Evolutionary conservation across 352 stramenopile species (phyloP).

Genomic region (Globisporangium okanoganense): DNA sequence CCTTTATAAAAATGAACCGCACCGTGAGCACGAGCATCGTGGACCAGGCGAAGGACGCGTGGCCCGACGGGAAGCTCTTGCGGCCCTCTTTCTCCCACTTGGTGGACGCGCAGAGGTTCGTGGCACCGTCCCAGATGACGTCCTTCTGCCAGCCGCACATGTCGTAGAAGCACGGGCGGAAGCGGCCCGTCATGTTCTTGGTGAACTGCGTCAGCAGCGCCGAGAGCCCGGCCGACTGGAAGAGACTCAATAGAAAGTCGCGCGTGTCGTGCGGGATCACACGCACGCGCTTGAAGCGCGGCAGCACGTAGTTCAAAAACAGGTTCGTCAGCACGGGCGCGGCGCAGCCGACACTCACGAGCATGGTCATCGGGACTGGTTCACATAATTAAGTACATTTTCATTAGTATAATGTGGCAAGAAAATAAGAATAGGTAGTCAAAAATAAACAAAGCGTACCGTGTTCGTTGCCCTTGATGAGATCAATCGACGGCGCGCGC

Average conservation of each 20-base stretch:
- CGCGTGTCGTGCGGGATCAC: conserved; percentile 65
- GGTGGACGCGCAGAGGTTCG: conserved; percentile 47
- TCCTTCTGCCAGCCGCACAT: conserved; percentile 72
- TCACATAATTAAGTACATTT: neutral
- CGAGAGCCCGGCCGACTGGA: conserved; percentile 44
- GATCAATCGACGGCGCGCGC: conserved; percentile 48
- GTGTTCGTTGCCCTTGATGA: conserved; percentile 41
- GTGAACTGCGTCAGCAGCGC: conserved; percentile 65
- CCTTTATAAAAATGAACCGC: neutral
- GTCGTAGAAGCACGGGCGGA: conserved; percentile 72
- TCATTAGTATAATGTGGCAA: neutral
- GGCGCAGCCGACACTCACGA: conserved; percentile 31
- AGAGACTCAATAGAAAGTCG: conserved; percentile 65
- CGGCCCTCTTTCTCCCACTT: conserved; percentile 55
- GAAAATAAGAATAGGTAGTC: no score
- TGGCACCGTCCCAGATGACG: conserved; percentile 61
- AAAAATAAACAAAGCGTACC: conserved; percentile 5
- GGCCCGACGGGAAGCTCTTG: conserved; percentile 73
- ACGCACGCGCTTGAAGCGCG: conserved; percentile 39
- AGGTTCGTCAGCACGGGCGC: conserved; percentile 47
- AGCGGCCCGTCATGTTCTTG: conserved; percentile 64
- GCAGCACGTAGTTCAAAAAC: conserved; percentile 51
- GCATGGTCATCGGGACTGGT: conserved; percentile 47
- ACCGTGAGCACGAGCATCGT: conserved; percentile 76
- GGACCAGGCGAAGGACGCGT: conserved; percentile 68